Evolutionary conservation across 2,329 filamentous ascomycete species (phyloP).

Genomic region (Cercospora nicotianae): DNA sequence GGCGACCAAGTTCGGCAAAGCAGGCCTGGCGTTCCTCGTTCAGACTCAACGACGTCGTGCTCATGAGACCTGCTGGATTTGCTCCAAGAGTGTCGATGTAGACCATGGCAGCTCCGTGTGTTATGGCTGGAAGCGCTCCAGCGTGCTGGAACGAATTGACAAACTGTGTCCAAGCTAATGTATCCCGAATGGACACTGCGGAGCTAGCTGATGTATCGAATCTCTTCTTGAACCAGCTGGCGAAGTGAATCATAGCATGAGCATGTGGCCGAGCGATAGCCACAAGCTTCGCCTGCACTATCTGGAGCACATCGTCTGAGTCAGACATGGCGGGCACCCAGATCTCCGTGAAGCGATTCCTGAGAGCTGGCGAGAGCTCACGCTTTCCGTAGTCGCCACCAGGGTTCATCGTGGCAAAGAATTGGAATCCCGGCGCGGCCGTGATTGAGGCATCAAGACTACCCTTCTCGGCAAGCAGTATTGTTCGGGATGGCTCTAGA

Average conservation of each 20-base stretch:
- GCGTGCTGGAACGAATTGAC: conserved; percentile 58
- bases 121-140: conserved; percentile 42
- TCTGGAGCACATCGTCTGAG: conserved; percentile 80
- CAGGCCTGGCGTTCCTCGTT: conserved; percentile 71
- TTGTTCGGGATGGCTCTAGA: conserved; percentile 79
- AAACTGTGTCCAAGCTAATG: conserved; percentile 91
- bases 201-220: conserved; percentile 74
- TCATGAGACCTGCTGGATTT: conserved; percentile 85
- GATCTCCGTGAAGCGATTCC: conserved; percentile 97
- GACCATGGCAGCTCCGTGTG: conserved; percentile 92
- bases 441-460: conserved; percentile 76
- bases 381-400: conserved; percentile 98
- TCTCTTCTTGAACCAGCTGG: conserved; percentile 84
- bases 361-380: conserved; percentile 88
- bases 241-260: conserved; percentile 75
- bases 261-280: conserved; percentile 59
- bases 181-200: conserved; percentile 85
- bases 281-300: conserved; percentile 74
- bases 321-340: conserved; percentile 92
- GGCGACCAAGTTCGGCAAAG: conserved; percentile 66
- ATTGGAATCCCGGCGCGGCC: conserved; percentile 80
- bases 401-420: conserved; percentile 98
- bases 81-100: conserved; percentile 95
- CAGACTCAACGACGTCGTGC: conserved; percentile 69
- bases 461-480: conserved; percentile 92